Conservation (phyloP, 1,139 yeast species). For the Suhomyces wounanorum region DNA sequence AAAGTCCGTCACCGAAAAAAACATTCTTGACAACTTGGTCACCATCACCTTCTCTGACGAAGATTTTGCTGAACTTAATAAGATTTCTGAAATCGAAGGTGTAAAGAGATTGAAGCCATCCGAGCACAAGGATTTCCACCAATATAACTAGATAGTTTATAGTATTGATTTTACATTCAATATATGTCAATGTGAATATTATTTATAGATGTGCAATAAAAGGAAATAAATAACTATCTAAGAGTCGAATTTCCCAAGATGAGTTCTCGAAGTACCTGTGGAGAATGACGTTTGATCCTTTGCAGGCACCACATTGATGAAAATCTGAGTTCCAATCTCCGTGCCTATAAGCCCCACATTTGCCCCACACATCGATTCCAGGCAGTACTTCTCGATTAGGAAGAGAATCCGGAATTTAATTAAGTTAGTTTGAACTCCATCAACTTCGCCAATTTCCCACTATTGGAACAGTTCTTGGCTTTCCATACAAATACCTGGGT, state of each 20-base stretch:
- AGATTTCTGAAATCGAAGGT: slow-evolving; percentile 49
- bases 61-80: slow-evolving; percentile 53
- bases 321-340: too few species aligned
- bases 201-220: background rate
- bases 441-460: background rate
- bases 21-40: slow-evolving; percentile 61
- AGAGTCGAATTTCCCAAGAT: too few species aligned
- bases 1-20: slow-evolving; percentile 61
- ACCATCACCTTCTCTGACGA: slow-evolving; percentile 52
- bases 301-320: too few species aligned
- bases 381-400: background rate
- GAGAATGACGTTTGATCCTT: too few species aligned
- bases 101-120: slow-evolving; percentile 50
- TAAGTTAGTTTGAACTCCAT: background rate
- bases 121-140: slow-evolving; percentile 9
- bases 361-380: background rate
- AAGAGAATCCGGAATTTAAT: background rate
- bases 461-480: background rate
- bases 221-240: too few species aligned
- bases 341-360: background rate
- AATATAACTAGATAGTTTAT: background rate
- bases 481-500: background rate
- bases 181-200: too few species aligned
- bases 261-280: too few species aligned
- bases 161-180: too few species aligned